Evolutionary conservation across 768 basidiomycete species (phyloP), one percentile per base, ranked within the genome.

Genomic region (Phlebiopsis flavidoalba): DNA sequence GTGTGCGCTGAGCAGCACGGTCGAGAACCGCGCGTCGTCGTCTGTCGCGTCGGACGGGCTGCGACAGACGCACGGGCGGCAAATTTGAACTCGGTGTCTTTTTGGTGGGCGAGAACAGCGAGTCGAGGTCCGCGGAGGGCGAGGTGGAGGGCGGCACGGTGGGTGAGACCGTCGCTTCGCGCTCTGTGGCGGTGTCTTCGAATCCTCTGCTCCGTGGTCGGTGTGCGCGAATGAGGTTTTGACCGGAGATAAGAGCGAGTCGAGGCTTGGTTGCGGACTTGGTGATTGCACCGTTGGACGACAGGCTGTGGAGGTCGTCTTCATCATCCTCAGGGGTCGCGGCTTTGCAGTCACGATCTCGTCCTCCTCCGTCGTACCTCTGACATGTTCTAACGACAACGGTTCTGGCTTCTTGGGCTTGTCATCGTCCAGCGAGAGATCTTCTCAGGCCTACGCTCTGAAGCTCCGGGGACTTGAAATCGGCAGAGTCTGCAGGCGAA

Each of bases 31-130:
- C 1, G 76, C 65, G 53, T 79, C 74, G 66, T 80, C 77, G 63
- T 89, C 87, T 63, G 86, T 87, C 65, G 87, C 81, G 64, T 88
- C 87, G 17, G 85, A 80, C n/a, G n/a, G 54, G 80, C 80, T 4
- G 83, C 78, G 53, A 57, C 53, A 36, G 50, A 36, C 24, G 31
- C 47, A 57, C 61, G 50, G 24, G 47, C 56, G 17, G 60, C 31
- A 61, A 66, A 63, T 43, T 52, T 60, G 24, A 57, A 63, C 22
- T 70, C 65, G 4, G 70, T 64, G 10, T 68, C 65, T 1, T 54
- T 60, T 33, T n/a, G n/a, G 66, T 66, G 2, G 71, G 73, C 1
- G 73, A 74, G n/a, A 74, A 67, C 24, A 73, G 67, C 1, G 61
- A 59, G 50, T 73, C 73, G 14, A 72, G 67, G 63, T 60, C 8